Base-by-base conservation (phyloP, 257 asterid species). In the Fraxinus anomala region DNA sequence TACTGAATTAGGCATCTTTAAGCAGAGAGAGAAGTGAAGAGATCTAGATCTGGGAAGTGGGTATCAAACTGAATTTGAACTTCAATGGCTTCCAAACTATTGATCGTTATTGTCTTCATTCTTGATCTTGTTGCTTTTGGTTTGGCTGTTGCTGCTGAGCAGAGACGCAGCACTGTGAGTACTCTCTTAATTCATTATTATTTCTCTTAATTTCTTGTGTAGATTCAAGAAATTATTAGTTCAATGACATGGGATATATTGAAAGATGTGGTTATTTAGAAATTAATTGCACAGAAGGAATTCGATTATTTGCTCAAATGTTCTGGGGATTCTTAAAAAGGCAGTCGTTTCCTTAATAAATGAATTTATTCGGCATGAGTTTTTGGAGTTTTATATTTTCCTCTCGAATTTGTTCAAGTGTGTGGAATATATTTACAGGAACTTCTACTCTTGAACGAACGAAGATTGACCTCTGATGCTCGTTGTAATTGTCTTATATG, bases 91-190 rank as follows among this genome's bases (percentile, higher is more conserved):
- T 92, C 98, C 72, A 94, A 94, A 80, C 66, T 91, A 54, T 70
- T 92, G 28, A 82, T 92, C 72, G 42, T 85, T 36, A 70, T 73
- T 1, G 89, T 91, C 73, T 85, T 92, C 88, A 17, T 92, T 39
- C 67, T 92, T 56, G 96, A 91, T 82, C 90, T 92, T 70, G 88
- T 94, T 79, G 98, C 97, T 75, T 94, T 92, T 76, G 93, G 92
- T 65, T 83, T 94, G 82, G 97, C 98, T 11, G 86, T 92, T 80
- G 97, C 97, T 78, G 97, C 97, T 78, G 98, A 94, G 89, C 93
- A 87, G 82, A 88, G 97, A 79, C 86, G 97, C 74, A 94, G 97
- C 86, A 83, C 84, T 37, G 97, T 91, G 63, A 91, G 91, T 76
- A 71, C 37, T 72, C 11, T 11, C 72, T 42, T 12, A 14, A n/a